These are phyloP conservation scores for Verbascum thapsus DNA, from an alignment of 257 asterid genomes.

Conservation along the genomic window DNA sequence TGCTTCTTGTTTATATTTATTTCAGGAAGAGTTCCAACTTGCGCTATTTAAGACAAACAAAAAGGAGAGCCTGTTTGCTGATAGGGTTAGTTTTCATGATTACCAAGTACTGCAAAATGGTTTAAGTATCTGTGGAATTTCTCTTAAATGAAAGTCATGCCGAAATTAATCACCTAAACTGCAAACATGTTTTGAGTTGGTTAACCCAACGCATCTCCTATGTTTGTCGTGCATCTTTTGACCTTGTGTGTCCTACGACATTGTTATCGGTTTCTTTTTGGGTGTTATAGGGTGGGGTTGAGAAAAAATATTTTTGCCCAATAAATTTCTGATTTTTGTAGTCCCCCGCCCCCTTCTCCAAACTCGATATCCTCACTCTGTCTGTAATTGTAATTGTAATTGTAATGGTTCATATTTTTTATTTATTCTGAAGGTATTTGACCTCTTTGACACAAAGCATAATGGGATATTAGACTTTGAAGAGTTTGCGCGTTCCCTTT, in stretches of 20 bases:
- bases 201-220: background rate
- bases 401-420: background rate
- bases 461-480: conserved; percentile 69
- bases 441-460: conserved; percentile 67
- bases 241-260: background rate
- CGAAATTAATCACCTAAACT: conserved; percentile 4
- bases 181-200: background rate
- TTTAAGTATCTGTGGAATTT: conserved; percentile 5
- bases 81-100: conserved; percentile 54
- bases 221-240: background rate
- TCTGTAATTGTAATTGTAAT: too few relatives aligned
- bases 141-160: background rate
- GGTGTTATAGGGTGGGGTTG: too few relatives aligned
- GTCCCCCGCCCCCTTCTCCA: too few relatives aligned
- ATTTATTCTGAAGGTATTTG: conserved; percentile 53
- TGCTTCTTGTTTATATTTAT: conserved; percentile 19
- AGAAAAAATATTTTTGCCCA: too few relatives aligned
- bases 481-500: conserved; percentile 73
- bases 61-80: conserved; percentile 72
- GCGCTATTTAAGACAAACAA: conserved; percentile 63
- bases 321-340: too few relatives aligned
- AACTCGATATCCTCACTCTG: too few relatives aligned
- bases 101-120: background rate
- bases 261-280: background rate
- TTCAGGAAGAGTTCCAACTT: conserved; percentile 81